Evolutionary conservation across 2,329 filamentous ascomycete species (phyloP), one percentile per base, ranked within the genome.

Genomic region (Rhinocladiella mackenziei): DNA sequence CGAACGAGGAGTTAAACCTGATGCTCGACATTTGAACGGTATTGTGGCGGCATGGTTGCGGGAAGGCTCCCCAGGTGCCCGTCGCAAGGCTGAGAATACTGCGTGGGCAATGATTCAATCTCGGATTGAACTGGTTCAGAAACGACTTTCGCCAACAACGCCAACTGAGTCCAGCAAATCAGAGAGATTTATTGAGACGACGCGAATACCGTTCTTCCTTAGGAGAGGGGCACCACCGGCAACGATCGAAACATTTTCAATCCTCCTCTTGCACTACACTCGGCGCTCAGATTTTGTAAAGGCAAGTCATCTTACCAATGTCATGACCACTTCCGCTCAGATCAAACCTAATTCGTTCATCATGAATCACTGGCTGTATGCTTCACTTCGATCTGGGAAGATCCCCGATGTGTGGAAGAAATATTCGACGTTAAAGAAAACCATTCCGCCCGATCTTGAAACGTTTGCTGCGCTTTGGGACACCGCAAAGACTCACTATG

Each of bases 31-130:
- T 54, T 72, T 92, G 43, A 94, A 95, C 59, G 85, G 86, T 5
- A 72, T 95, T 14, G 78, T 95, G 41, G 85, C 82, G 6, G 86
- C 84, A 1, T 89, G 85, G 76, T 71, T 92, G 39, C 77, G 87
- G 34, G 74, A 78, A 4, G 77, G 77, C 15, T 76, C 68, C 5
- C 67, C 69, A 1, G 66, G 68, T 15, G 69, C 80, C 41, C 65
- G 77, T 39, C 67, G 75, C 37, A 77, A 76, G 56, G 86, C 84
- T 2, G 84, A 89, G 56, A 64, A 71, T 26, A 70, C 88, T 40
- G 86, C 77, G 2, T 89, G 84, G 84, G 71, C 76, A 42, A 91
- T 92, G 86, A 81, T 92, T 49, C 73, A 80, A 38, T 69, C 78
- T 20, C 78, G 85, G 20, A 70, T 87, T 34, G 71, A 78, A 22